A percentile compares a stretch with the other conserved stretches of the same genome.
phyloP scores from a whole-genome alignment of 768 basidiomycete species.

The Suillus weaverae region DNA sequence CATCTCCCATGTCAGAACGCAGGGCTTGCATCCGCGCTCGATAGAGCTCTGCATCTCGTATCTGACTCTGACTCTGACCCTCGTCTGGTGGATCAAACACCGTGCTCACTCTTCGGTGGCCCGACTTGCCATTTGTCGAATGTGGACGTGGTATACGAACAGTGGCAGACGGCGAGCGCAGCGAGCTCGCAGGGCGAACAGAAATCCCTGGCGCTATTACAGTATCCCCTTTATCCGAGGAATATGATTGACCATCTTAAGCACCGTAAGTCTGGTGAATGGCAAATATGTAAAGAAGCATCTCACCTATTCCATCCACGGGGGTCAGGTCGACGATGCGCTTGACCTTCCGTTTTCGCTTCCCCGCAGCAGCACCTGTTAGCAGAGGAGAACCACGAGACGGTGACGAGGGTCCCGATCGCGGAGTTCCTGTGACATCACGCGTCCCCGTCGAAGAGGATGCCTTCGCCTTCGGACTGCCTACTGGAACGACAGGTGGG shows the following conservation, averaged over 20 bases:
- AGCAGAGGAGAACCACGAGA: conserved; percentile 48
- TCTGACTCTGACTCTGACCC: conserved; percentile 26
- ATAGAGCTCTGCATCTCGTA: conserved; percentile 66
- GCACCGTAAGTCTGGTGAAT: conserved; percentile 32
- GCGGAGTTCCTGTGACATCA: conserved; percentile 26
- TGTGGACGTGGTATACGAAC: conserved; percentile 21
- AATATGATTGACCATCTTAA: conserved; percentile 23
- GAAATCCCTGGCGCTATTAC: not conserved
- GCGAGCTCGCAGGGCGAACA: not conserved
- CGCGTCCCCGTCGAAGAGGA: conserved; percentile 18
- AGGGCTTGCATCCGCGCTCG: conserved; percentile 78
- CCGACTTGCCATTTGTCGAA: conserved; percentile 9
- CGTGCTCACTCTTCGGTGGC: conserved; percentile 28
- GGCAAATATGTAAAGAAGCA: conserved; percentile 31
- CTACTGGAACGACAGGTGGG: conserved; percentile 63
- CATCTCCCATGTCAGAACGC: conserved; percentile 86
- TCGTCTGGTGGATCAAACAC: conserved; percentile 48
- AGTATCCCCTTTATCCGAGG: not conserved
- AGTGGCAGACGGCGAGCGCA: conserved; percentile 16
- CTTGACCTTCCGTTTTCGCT: conserved; percentile 62
- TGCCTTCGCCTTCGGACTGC: conserved; percentile 27
- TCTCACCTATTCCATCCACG: conserved; percentile 39
- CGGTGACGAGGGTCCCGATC: conserved; percentile 30
- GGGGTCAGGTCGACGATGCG: conserved; percentile 76
- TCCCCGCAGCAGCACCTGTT: conserved; percentile 37